A percentile compares a stretch with the other conserved stretches of the same genome.
Conservation (phyloP, 1,139 yeast genomes). For the Pichia sp. region DNA sequence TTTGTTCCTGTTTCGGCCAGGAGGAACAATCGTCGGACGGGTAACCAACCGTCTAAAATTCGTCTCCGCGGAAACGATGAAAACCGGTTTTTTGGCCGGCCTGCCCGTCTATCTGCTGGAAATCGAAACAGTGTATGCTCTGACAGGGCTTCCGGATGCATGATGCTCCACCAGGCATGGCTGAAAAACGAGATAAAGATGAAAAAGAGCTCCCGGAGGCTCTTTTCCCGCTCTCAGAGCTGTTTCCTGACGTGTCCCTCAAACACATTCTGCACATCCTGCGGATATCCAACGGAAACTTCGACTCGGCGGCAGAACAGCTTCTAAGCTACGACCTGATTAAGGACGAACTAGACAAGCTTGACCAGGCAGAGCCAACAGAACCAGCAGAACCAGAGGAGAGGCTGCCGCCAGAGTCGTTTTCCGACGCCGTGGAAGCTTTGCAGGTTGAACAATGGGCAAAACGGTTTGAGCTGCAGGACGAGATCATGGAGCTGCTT, state of each 20-base stretch:
- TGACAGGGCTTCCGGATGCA: neutral
- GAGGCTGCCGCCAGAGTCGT: neutral
- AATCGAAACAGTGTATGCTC: no score
- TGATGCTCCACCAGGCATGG: neutral
- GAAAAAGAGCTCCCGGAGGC: constrained; percentile 3
- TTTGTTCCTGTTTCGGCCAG: no score
- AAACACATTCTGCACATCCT: constrained; percentile 18
- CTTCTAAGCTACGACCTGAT: constrained; percentile 24
- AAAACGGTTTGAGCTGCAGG: constrained; percentile 11
- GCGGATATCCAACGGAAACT: constrained; percentile 19
- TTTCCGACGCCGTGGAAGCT: neutral
- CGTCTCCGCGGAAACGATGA: no score
- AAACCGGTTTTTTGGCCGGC: no score
- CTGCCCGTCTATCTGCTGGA: no score
- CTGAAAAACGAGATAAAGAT: neutral
- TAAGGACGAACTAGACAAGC: constrained; percentile 6
- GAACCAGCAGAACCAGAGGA: neutral
- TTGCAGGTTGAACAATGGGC: constrained; percentile 2
- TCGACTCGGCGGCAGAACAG: constrained; percentile 23
- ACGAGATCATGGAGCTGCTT: constrained; percentile 17
- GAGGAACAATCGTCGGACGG: no score
- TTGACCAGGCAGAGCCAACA: no score
- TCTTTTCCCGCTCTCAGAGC: constrained; percentile 20
- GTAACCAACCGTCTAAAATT: no score
- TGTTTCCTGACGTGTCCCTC: constrained; percentile 30